Evolutionary conservation across 1,139 yeast species (phyloP).

Genomic region (Yamadazyma blattariae): DNA sequence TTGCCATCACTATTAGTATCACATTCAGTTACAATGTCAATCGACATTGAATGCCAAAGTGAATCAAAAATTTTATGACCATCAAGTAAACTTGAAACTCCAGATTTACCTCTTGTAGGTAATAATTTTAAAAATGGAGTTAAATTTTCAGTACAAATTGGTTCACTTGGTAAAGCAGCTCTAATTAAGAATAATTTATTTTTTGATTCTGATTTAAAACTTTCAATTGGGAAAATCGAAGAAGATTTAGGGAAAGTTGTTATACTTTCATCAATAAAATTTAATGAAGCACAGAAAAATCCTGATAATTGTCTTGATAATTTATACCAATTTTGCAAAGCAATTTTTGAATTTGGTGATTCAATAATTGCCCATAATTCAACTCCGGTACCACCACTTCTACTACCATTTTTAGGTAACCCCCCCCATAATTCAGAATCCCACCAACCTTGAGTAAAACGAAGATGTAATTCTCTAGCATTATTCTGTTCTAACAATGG

Average conservation of each 20-base stretch:
- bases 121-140: conserved; percentile 89
- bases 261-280: conserved; percentile 76
- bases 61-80: conserved; percentile 97
- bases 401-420: conserved; percentile 67
- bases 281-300: conserved; percentile 90
- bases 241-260: conserved; percentile 66
- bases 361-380: conserved; percentile 88
- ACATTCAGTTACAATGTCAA: conserved; percentile 71
- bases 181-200: conserved; percentile 57
- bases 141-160: conserved; percentile 94
- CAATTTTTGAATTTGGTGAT: conserved; percentile 53
- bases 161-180: conserved; percentile 93
- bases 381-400: conserved; percentile 93
- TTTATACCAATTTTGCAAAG: conserved; percentile 64
- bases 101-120: conserved; percentile 92
- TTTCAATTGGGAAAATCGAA: conserved; percentile 8
- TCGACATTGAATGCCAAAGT: conserved; percentile 91
- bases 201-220: conserved; percentile 21
- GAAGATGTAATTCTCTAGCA: conserved; percentile 72
- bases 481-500: conserved; percentile 68
- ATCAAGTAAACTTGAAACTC: conserved; percentile 79
- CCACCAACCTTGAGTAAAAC: conserved; percentile 97
- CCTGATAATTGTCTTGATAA: conserved; percentile 83
- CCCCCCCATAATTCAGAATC: conserved; percentile 87
- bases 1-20: conserved; percentile 8